Evolutionary conservation across 345 rosid species (phyloP).

Genomic region (Gossypium arboreum): DNA sequence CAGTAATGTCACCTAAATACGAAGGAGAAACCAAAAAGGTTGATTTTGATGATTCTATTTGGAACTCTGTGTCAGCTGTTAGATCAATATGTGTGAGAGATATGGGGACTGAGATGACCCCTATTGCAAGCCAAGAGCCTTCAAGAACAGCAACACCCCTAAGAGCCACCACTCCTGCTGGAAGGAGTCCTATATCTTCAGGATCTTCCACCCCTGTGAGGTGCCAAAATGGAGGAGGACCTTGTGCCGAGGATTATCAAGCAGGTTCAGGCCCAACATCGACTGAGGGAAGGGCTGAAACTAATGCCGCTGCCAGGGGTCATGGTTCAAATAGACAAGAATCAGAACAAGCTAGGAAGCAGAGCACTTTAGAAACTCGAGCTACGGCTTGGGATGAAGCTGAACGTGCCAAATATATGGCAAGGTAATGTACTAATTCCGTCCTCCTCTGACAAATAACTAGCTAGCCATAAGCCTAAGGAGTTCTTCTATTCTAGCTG

Average conservation of each 20-base stretch:
- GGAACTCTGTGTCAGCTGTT: constrained; percentile 45
- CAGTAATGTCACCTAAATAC: constrained; percentile 21
- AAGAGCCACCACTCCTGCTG: constrained; percentile 68
- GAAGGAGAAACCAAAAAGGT: constrained; percentile 69
- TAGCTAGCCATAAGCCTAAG: neutral
- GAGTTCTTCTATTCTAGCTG: neutral
- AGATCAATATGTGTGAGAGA: constrained; percentile 82
- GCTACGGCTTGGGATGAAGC: constrained; percentile 95
- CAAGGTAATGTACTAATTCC: constrained; percentile 47
- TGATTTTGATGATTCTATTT: constrained; percentile 59
- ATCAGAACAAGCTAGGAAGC: constrained; percentile 31
- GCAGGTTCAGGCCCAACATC: neutral
- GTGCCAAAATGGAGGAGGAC: constrained; percentile 24
- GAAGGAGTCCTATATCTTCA: constrained; percentile 73
- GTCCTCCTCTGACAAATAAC: neutral
- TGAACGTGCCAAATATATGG: constrained; percentile 85
- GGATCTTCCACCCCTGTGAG: constrained; percentile 75
- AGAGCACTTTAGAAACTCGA: constrained; percentile 58
- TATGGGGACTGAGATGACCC: constrained; percentile 99
- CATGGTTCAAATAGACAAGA: constrained; percentile 6
- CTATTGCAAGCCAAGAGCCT: constrained; percentile 86
- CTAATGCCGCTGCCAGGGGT: constrained; percentile 21
- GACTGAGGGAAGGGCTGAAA: constrained; percentile 25
- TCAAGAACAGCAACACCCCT: constrained; percentile 84
- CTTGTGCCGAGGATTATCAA: neutral